Conservation (phyloP, 305 asterid species). For the Rubia occidens region DNA sequence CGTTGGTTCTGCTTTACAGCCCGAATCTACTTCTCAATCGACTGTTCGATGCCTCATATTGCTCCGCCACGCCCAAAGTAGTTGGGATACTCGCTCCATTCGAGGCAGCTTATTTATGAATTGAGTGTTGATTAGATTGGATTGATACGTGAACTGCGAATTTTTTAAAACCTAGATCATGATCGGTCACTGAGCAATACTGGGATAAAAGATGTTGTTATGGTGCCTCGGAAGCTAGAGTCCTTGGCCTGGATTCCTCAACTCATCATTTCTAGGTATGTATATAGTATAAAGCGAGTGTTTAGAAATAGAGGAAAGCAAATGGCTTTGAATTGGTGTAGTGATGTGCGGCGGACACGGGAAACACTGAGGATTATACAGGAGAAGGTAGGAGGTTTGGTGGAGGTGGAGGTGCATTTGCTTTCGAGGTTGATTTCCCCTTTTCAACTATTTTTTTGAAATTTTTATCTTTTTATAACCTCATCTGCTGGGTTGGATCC, state of each 20-base stretch:
- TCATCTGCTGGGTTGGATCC: no score
- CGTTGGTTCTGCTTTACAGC: slow-evolving; percentile 2
- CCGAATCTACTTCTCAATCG: slow-evolving; percentile 20
- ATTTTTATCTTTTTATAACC: no score
- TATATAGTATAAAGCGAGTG: neutral
- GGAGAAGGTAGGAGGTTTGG: slow-evolving; percentile 57
- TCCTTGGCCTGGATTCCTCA: slow-evolving; percentile 81
- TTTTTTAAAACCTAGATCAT: slow-evolving; percentile 43
- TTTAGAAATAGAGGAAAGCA: neutral
- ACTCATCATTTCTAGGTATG: slow-evolving; percentile 71
- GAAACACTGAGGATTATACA: slow-evolving; percentile 81
- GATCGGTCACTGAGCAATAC: slow-evolving; percentile 77
- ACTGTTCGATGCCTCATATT: slow-evolving; percentile 67
- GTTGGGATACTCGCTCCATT: slow-evolving; percentile 61
- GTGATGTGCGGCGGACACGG: slow-evolving; percentile 77
- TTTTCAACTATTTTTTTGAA: neutral
- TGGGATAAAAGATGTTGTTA: slow-evolving; percentile 70
- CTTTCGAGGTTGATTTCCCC: slow-evolving; percentile 37
- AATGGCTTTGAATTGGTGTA: slow-evolving; percentile 23
- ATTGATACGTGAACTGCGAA: neutral
- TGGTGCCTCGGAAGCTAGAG: slow-evolving; percentile 56
- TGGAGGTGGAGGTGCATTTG: slow-evolving; percentile 70
- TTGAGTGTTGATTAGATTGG: no score
- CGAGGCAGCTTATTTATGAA: slow-evolving; percentile 32
- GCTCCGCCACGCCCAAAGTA: slow-evolving; percentile 84